Base-by-base conservation (phyloP, 768 basidiomycete species). In the Cubamyces lactineus region DNA sequence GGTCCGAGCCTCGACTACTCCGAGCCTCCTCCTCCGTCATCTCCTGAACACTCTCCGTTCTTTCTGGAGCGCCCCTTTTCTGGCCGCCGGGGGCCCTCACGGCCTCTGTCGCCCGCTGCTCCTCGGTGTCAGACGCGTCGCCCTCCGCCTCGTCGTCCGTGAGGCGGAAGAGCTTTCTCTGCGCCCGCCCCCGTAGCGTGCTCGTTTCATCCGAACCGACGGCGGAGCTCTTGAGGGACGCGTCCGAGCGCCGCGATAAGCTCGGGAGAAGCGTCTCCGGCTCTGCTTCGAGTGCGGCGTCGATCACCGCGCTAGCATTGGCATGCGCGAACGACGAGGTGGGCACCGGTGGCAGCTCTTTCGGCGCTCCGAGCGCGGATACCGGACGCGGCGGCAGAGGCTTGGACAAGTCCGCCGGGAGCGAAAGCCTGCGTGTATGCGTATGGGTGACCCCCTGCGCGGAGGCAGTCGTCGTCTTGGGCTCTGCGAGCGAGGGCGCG, bases 401-500 rank as follows among this genome's bases (percentile, higher is more conserved):
- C 62, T 66, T 63, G 26, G 67, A 61, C 28, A 68, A 40, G 48
- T 61, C 59, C 19, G 61, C 46, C 7, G 67, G 67, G 48, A 68
- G 61, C 13, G 67, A 65, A 24, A 61, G 34, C 26, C 64, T 54
- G 19, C 67, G 61, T 19, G 47, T 8, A 30, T 30, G 28, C 8
- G 28, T 3, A 8, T 30, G 17, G 15, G 53, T 16, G 52, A 30
- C 26, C 15, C 24, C 30, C n/a, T 8, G 12, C 21, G 54, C 46
- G 40, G 58, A 13, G 45, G 59, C 17, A n/a, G 43, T 28, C 28
- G 43, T 21, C 5, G 46, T 45, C 23, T 39, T 34, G n/a, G 38
- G 12, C 11, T 48, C 12, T 17, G 51, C 40, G n/a, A 57, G 7
- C 53, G 69, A 75, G 23, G 61, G 72, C 53, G 79, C 74, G 70